A percentile compares a stretch with the other conserved stretches of the same genome.
These are phyloP conservation scores for Dactylellina cionopaga DNA, from an alignment of 2,329 filamentous ascomycete species.

Conservation along the genomic window DNA sequence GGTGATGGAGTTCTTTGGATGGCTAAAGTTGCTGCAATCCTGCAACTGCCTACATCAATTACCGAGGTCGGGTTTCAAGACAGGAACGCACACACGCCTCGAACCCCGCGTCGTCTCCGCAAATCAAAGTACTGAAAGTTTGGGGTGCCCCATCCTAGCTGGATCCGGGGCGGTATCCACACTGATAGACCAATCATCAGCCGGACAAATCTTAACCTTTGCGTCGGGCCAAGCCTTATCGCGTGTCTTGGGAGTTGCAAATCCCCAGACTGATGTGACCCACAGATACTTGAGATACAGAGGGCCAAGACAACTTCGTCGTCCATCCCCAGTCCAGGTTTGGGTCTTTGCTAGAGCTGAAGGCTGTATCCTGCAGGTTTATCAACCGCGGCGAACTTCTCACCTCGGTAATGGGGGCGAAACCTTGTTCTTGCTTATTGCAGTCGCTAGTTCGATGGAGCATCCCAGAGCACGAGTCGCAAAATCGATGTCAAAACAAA, in stretches of 20 bases:
- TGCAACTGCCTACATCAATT: slow-evolving; percentile 51
- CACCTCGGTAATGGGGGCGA: slow-evolving; percentile 49
- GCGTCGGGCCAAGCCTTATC: slow-evolving; percentile 27
- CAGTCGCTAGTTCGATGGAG: slow-evolving; percentile 12
- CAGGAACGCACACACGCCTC: slow-evolving; percentile 19
- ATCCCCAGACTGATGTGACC: slow-evolving; percentile 37
- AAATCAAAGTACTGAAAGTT: slow-evolving; percentile 36
- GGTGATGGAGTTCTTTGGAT: neutral
- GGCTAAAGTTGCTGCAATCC: slow-evolving; percentile 22
- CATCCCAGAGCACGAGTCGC: slow-evolving; percentile 15
- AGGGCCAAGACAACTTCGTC: too few species aligned
- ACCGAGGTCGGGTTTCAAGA: slow-evolving; percentile 35
- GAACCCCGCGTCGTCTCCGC: slow-evolving; percentile 52
- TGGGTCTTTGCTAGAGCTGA: slow-evolving; percentile 28
- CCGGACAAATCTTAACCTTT: neutral
- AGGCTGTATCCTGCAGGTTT: slow-evolving; percentile 29
- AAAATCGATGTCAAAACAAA: slow-evolving; percentile 36
- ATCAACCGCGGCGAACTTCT: slow-evolving; percentile 51
- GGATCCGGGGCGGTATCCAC: slow-evolving; percentile 37
- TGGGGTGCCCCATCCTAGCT: slow-evolving; percentile 34
- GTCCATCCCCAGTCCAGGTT: slow-evolving; percentile 24
- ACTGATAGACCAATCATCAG: slow-evolving; percentile 8
- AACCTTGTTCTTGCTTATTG: slow-evolving; percentile 24
- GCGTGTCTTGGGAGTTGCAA: slow-evolving; percentile 41
- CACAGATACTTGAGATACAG: slow-evolving; percentile 23